These are phyloP conservation scores for Pulveroboletus sp. DNA, from an alignment of 768 basidiomycete genomes.

Conservation along the genomic window DNA sequence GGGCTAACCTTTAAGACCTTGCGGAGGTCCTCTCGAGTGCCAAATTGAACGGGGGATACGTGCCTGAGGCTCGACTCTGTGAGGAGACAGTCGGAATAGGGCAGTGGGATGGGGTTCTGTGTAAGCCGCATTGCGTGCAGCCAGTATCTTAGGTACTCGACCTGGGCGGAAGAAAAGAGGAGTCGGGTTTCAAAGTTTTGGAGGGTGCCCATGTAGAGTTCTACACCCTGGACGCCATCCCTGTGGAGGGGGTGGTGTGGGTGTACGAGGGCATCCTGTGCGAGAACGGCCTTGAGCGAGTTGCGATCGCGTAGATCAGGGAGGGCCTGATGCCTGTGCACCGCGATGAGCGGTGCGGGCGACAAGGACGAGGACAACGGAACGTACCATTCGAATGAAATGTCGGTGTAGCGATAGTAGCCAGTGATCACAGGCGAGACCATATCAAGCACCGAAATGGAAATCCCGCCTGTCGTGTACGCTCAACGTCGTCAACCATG, in stretches of 20 bases:
- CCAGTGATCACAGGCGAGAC: constrained; percentile 52
- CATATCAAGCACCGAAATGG: constrained; percentile 19
- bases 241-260: constrained; percentile 67
- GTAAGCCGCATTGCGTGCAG: constrained; percentile 71
- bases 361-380: not conserved
- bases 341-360: not conserved
- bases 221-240: constrained; percentile 59
- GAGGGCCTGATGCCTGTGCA: constrained; percentile 49
- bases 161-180: constrained; percentile 76
- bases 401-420: constrained; percentile 81
- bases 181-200: constrained; percentile 71
- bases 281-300: constrained; percentile 67
- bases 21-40: constrained; percentile 49
- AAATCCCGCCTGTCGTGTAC: constrained; percentile 1
- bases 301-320: constrained; percentile 54
- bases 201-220: constrained; percentile 74
- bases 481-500: constrained; percentile 37
- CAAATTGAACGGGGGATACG: constrained; percentile 55
- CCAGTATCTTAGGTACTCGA: constrained; percentile 85
- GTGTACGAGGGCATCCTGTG: constrained; percentile 65
- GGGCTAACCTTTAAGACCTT: constrained; percentile 52
- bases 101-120: constrained; percentile 59
- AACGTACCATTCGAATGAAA: constrained; percentile 75
- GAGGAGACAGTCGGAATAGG: constrained; percentile 74
- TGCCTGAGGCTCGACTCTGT: constrained; percentile 52